Evolutionary conservation across 176 grass and related monocot genomes (phyloP).

Genomic region (Oryza meridionalis): DNA sequence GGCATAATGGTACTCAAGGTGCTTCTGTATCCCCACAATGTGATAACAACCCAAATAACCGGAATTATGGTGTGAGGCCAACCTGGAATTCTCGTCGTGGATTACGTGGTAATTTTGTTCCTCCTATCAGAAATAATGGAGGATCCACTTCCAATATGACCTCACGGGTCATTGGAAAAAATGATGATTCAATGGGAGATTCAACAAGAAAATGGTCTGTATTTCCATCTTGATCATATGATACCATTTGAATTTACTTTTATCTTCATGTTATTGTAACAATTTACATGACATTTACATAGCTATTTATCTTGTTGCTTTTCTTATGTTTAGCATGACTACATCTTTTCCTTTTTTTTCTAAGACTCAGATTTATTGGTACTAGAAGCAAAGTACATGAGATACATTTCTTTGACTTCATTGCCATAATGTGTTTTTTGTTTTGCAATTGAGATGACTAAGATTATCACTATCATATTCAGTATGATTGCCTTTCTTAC

Average conservation of each 20-base stretch:
- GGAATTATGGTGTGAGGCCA: slow-evolving; percentile 73
- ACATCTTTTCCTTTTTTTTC: neutral
- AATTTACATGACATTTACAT: slow-evolving; percentile 23
- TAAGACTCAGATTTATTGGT: neutral
- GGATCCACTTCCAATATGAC: slow-evolving; percentile 54
- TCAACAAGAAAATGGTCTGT: slow-evolving; percentile 92
- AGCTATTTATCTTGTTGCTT: neutral
- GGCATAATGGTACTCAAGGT: slow-evolving; percentile 49
- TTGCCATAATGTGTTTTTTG: neutral
- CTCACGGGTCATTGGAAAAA: slow-evolving; percentile 70
- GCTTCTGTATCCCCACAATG: slow-evolving; percentile 71
- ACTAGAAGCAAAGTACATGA: neutral
- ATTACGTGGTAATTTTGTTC: slow-evolving; percentile 89
- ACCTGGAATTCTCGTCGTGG: slow-evolving; percentile 75
- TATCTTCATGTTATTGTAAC: slow-evolving; percentile 17
- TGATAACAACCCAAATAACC: slow-evolving; percentile 60
- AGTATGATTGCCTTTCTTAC: neutral
- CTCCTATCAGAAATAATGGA: slow-evolving; percentile 85
- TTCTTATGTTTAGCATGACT: neutral
- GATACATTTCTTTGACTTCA: neutral
- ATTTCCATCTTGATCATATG: slow-evolving; percentile 25
- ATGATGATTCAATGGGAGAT: slow-evolving; percentile 87
- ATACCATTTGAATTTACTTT: slow-evolving; percentile 31
- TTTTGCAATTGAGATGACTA: neutral
- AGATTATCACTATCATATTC: neutral